Evolutionary conservation across 225 moss, liverwort and hornwort genomes (phyloP).

Genomic region (Polytrichum commune): DNA sequence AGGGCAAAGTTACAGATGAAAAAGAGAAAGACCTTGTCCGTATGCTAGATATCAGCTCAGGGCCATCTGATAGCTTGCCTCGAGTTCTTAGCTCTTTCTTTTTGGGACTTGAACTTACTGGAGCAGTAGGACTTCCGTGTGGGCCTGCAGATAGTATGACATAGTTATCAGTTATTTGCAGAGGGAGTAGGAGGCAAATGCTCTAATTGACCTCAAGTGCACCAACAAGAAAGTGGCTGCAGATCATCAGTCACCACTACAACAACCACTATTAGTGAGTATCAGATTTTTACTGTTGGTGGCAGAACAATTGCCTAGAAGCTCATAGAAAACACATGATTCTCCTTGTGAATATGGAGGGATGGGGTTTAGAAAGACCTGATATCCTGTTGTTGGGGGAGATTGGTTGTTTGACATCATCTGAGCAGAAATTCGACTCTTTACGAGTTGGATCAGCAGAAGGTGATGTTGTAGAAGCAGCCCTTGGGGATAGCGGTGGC

Average conservation of each 20-base stretch:
- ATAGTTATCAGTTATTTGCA: no score
- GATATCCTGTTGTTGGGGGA: conserved; percentile 21
- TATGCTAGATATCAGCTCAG: conserved; percentile 48
- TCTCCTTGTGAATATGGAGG: no score
- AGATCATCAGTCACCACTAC: no score
- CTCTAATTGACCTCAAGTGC: no score
- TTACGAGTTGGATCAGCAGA: conserved; percentile 23
- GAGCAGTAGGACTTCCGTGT: conserved; percentile 36
- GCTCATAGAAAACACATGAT: neutral
- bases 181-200: no score
- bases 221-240: no score
- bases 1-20: conserved; percentile 47
- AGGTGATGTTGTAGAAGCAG: conserved; percentile 27
- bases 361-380: conserved; percentile 16
- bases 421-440: conserved; percentile 28
- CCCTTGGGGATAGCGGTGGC: conserved; percentile 18
- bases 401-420: conserved; percentile 32
- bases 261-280: no score
- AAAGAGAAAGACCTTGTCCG: conserved; percentile 82
- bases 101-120: conserved; percentile 33
- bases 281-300: neutral
- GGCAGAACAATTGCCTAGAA: neutral
- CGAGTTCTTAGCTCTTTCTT: conserved; percentile 27
- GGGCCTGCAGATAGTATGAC: conserved; percentile 27
- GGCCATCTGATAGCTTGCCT: conserved; percentile 50